These are phyloP conservation scores for Agarophyton chilense DNA, from an alignment of 23 red algal genomes.

Conservation along the genomic window DNA sequence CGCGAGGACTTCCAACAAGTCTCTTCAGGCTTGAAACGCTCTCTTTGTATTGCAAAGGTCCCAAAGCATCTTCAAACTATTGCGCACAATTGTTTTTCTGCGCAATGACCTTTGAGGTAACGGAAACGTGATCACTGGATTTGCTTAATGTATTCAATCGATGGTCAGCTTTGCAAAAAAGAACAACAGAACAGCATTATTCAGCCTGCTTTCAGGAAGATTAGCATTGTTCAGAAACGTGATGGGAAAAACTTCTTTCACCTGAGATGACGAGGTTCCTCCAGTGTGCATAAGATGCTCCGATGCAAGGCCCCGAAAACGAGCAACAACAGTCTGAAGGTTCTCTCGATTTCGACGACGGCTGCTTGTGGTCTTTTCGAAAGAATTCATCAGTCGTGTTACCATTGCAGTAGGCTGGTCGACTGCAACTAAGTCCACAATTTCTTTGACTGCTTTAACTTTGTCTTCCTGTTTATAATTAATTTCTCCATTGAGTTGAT, in stretches of 20 bases:
- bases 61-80: no score
- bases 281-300: not conserved
- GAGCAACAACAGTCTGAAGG: not conserved
- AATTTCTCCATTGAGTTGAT: not conserved
- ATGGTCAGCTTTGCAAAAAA: no score
- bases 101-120: no score
- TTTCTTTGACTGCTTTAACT: not conserved
- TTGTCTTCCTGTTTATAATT: not conserved
- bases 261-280: not conserved
- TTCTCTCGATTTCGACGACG: not conserved
- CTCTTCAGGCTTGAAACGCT: no score
- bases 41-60: no score
- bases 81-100: no score
- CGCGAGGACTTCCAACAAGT: no score
- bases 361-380: not conserved
- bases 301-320: not conserved
- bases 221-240: not conserved
- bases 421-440: not conserved
- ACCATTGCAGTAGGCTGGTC: conserved; percentile 21
- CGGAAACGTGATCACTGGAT: no score
- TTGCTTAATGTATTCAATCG: no score
- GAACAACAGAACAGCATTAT: not conserved
- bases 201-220: not conserved
- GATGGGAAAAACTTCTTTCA: conserved; percentile 15
- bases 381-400: no score